phyloP scores from a whole-genome alignment of 257 asterid species.

The Leptodermis oblonga region DNA sequence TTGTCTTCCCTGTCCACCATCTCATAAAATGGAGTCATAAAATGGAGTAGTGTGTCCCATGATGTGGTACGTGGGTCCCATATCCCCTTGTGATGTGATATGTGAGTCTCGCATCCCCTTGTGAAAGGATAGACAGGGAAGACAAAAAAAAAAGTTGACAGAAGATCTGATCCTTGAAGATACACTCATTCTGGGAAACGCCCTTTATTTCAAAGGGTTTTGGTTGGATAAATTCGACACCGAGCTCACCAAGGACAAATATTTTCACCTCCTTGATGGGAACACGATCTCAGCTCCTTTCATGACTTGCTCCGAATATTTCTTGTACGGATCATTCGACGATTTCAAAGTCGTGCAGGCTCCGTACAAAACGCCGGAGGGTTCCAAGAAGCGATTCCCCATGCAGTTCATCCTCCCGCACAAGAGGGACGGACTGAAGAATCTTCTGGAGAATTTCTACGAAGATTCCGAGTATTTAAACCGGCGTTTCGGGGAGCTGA shows the following conservation, averaged over 20 bases:
- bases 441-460: not conserved
- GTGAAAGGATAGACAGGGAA: too few species aligned
- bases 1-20: too few species aligned
- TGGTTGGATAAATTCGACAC: constrained; percentile 1
- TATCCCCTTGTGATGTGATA: too few species aligned
- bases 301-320: constrained; percentile 1
- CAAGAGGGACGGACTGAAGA: not conserved
- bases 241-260: not conserved
- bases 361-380: not conserved
- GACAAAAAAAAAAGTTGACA: not conserved
- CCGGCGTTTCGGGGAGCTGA: too few species aligned
- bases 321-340: constrained; percentile 6
- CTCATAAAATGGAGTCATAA: too few species aligned
- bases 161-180: too few species aligned
- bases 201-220: constrained; percentile 19
- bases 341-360: not conserved
- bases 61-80: too few species aligned
- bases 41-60: too few species aligned
- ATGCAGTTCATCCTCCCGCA: constrained; percentile 18
- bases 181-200: constrained; percentile 16
- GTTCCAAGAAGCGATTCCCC: not conserved
- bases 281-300: constrained; percentile 14
- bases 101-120: too few species aligned
- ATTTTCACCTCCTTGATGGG: constrained; percentile 14
- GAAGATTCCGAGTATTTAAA: not conserved